A percentile compares a stretch with the other conserved stretches of the same genome.
phyloP scores from a whole-genome alignment of 805 yeast genomes.

The Torulaspora maleeae region DNA sequence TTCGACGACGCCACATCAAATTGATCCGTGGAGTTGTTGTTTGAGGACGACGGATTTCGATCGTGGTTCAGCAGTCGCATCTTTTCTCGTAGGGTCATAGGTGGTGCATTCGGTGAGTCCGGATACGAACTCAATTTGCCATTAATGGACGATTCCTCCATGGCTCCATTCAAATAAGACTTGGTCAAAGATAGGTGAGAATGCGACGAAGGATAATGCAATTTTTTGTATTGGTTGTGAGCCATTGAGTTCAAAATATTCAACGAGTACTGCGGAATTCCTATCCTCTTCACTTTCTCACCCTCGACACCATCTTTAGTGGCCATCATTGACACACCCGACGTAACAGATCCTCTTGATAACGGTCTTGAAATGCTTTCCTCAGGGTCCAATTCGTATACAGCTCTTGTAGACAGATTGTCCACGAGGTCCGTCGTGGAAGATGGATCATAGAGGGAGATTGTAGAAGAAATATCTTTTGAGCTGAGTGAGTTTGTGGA shows the following conservation, averaged over 20 bases:
- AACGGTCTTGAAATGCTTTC: slow-evolving; percentile 48
- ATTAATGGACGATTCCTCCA: slow-evolving; percentile 5
- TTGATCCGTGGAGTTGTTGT: slow-evolving; percentile 6
- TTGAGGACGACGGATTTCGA: slow-evolving; percentile 6
- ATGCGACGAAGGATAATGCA: slow-evolving; percentile 7
- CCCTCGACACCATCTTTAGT: slow-evolving; percentile 74
- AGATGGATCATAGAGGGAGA: slow-evolving; percentile 20
- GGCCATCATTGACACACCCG: slow-evolving; percentile 68
- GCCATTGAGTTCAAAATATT: slow-evolving; percentile 38
- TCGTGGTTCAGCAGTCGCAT: slow-evolving; percentile 40
- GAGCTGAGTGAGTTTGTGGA: slow-evolving; percentile 23
- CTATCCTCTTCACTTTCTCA: slow-evolving; percentile 45
- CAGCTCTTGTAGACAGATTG: slow-evolving; percentile 20
- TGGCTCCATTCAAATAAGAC: slow-evolving; percentile 1
- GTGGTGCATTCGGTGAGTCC: slow-evolving; percentile 36
- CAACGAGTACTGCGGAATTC: slow-evolving; percentile 39
- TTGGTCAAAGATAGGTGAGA: slow-evolving; percentile 7
- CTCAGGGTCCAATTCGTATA: slow-evolving; percentile 25
- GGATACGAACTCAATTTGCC: slow-evolving; percentile 12
- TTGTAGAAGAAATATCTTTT: slow-evolving; percentile 22
- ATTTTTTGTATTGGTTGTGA: slow-evolving; percentile 15
- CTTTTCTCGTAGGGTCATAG: slow-evolving; percentile 44
- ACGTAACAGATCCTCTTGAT: slow-evolving; percentile 57
- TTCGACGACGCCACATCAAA: slow-evolving; percentile 6
- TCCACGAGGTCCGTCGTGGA: slow-evolving; percentile 14